Percentiles rank a stretch among this genome's conserved stretches.
These are phyloP conservation scores for Eutypa lata DNA, from an alignment of 2,329 filamentous ascomycete genomes.

Conservation along the genomic window DNA sequence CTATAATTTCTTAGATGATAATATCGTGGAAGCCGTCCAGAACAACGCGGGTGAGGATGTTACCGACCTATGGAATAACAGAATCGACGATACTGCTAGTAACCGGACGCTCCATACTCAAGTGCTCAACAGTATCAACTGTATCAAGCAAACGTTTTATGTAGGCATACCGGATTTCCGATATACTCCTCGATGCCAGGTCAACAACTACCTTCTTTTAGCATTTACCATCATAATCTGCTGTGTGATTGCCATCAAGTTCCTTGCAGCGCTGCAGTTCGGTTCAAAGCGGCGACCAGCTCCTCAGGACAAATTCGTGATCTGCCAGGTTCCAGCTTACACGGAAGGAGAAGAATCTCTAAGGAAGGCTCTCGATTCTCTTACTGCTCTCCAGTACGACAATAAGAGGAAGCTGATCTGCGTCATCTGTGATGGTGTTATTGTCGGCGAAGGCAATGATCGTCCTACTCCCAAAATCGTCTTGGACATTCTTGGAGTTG, in stretches of 20 bases:
- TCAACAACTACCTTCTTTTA: constrained; percentile 88
- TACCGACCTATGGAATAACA: constrained; percentile 58
- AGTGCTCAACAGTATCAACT: constrained; percentile 68
- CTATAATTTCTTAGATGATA: constrained; percentile 71
- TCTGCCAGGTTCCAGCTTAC: constrained; percentile 96
- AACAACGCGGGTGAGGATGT: constrained; percentile 79
- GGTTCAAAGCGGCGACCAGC: constrained; percentile 85
- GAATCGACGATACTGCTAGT: constrained; percentile 44
- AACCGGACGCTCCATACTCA: constrained; percentile 50
- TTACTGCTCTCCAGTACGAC: constrained; percentile 93
- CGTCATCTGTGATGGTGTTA: constrained; percentile 95
- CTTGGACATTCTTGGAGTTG: constrained; percentile 92
- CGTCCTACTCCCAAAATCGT: constrained; percentile 96
- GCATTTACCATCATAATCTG: constrained; percentile 84
- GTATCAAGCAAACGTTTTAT: constrained; percentile 81
- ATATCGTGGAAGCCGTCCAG: constrained; percentile 65
- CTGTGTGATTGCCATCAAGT: constrained; percentile 78
- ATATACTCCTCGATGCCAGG: constrained; percentile 68
- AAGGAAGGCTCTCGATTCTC: constrained; percentile 86
- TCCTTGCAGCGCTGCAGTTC: constrained; percentile 88
- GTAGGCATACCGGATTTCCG: constrained; percentile 84
- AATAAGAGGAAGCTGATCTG: constrained; percentile 97
- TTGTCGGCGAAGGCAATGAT: constrained; percentile 94
- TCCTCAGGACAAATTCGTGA: constrained; percentile 97
- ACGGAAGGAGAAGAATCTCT: constrained; percentile 97